These are phyloP conservation scores for Hirsutella rhossiliensis DNA, from an alignment of 2,329 filamentous ascomycete genomes.

Conservation along the genomic window DNA sequence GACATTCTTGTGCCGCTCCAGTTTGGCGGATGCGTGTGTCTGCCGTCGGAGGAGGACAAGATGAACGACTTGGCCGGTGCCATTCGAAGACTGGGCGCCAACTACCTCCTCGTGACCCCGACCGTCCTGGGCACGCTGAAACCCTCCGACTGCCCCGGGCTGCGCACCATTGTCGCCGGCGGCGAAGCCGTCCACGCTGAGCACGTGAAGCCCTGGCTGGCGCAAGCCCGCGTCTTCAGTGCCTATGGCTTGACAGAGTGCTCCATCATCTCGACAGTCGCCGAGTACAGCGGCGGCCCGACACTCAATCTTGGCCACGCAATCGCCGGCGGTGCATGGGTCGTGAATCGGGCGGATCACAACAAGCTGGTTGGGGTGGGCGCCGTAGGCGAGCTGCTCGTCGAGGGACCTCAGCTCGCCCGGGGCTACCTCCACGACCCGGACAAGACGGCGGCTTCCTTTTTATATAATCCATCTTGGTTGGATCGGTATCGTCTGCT, in stretches of 20 bases:
- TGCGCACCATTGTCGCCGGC: not conserved
- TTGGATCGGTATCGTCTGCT: too few species aligned
- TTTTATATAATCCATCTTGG: conserved; percentile 9
- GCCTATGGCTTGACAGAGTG: too few species aligned
- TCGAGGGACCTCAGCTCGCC: conserved; percentile 30
- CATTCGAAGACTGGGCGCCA: conserved; percentile 3
- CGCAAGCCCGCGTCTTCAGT: too few species aligned
- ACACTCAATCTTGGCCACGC: not conserved
- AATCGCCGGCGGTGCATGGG: not conserved
- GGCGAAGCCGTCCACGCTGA: not conserved
- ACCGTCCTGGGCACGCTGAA: not conserved
- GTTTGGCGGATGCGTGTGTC: conserved; percentile 6
- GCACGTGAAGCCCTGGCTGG: conserved; percentile 5
- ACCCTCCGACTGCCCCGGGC: not conserved
- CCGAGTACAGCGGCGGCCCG: too few species aligned
- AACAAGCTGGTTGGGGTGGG: conserved; percentile 12
- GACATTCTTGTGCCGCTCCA: conserved; percentile 4
- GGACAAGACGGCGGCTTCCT: conserved; percentile 29
- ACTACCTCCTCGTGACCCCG: not conserved
- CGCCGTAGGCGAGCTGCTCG: conserved; percentile 17
- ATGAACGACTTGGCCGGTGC: conserved; percentile 3
- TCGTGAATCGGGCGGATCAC: not conserved
- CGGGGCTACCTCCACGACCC: conserved; percentile 30
- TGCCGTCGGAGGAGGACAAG: conserved; percentile 6
- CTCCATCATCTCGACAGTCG: not conserved